A percentile compares a stretch with the other conserved stretches of the same genome.
Evolutionary conservation across 1,284 basidiomycete genomes (phyloP).

Genomic region (Irpex rosettiformis): DNA sequence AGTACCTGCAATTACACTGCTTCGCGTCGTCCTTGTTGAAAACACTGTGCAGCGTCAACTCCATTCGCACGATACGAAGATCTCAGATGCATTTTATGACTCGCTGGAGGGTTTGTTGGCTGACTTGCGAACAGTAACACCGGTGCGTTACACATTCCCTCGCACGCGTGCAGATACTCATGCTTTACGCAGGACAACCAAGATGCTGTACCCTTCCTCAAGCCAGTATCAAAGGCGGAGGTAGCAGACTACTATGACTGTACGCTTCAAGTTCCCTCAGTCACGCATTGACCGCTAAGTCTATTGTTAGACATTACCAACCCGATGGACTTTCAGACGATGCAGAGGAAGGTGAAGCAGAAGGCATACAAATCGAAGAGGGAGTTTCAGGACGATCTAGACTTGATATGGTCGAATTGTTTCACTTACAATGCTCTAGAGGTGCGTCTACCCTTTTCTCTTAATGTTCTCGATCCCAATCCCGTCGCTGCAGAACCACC

Average conservation of each 20-base stretch:
- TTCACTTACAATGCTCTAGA: slow-evolving; percentile 88
- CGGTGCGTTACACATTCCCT: slow-evolving; percentile 41
- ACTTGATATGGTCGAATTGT: slow-evolving; percentile 97
- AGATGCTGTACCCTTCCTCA: slow-evolving; percentile 86
- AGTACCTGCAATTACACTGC: slow-evolving; percentile 28
- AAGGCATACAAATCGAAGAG: slow-evolving; percentile 92
- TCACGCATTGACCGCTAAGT: neutral
- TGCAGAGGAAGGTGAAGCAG: slow-evolving; percentile 89
- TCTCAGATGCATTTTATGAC: slow-evolving; percentile 88
- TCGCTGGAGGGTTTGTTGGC: slow-evolving; percentile 82
- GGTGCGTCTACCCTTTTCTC: slow-evolving; percentile 36
- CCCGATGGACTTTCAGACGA: slow-evolving; percentile 94
- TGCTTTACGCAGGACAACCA: slow-evolving; percentile 62
- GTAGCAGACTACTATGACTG: slow-evolving; percentile 89
- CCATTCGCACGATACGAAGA: slow-evolving; percentile 55
- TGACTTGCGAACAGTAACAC: slow-evolving; percentile 78
- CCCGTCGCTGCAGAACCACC: slow-evolving; percentile 53
- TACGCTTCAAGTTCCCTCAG: slow-evolving; percentile 32
- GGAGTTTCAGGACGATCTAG: slow-evolving; percentile 91
- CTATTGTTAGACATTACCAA: slow-evolving; percentile 68
- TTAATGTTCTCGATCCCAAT: neutral
- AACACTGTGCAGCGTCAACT: slow-evolving; percentile 43
- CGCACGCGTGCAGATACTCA: slow-evolving; percentile 13
- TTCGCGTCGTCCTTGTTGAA: slow-evolving; percentile 11
- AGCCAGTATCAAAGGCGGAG: slow-evolving; percentile 83